These are phyloP conservation scores for Beta macrorhiza DNA, from an alignment of 179 eudicot species.

Conservation along the genomic window DNA sequence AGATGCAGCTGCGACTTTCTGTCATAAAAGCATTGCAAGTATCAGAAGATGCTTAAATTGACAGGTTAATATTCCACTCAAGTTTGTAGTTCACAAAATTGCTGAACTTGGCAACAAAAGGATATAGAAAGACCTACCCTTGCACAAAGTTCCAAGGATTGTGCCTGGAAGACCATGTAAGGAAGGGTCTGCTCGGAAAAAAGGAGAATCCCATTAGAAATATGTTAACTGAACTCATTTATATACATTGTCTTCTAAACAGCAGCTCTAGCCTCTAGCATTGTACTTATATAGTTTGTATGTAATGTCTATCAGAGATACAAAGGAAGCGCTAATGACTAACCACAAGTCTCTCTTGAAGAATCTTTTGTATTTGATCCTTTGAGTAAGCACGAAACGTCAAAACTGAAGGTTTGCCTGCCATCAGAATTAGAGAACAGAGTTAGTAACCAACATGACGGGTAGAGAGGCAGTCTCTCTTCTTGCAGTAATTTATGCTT, in stretches of 20 bases:
- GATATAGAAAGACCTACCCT: slow-evolving; percentile 56
- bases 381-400: slow-evolving; percentile 91
- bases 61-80: not conserved
- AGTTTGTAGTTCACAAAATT: not conserved
- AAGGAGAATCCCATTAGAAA: slow-evolving; percentile 16
- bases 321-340: slow-evolving; percentile 21
- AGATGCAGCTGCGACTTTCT: slow-evolving; percentile 98
- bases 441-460: slow-evolving; percentile 10
- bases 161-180: slow-evolving; percentile 68
- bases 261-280: not conserved
- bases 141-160: slow-evolving; percentile 91
- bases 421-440: slow-evolving; percentile 5
- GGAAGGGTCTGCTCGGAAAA: slow-evolving; percentile 57
- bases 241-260: too few species aligned
- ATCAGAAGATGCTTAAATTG: slow-evolving; percentile 12
- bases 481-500: not conserved
- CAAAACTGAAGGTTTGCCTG: slow-evolving; percentile 81
- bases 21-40: slow-evolving; percentile 30
- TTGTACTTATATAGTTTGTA: not conserved
- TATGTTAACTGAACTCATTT: not conserved
- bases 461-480: not conserved
- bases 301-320: not conserved
- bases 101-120: not conserved
- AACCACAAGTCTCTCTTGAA: slow-evolving; percentile 73
- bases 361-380: slow-evolving; percentile 79